phyloP scores from a whole-genome alignment of 179 eudicot genomes.

The Gypsophila paniculata region DNA sequence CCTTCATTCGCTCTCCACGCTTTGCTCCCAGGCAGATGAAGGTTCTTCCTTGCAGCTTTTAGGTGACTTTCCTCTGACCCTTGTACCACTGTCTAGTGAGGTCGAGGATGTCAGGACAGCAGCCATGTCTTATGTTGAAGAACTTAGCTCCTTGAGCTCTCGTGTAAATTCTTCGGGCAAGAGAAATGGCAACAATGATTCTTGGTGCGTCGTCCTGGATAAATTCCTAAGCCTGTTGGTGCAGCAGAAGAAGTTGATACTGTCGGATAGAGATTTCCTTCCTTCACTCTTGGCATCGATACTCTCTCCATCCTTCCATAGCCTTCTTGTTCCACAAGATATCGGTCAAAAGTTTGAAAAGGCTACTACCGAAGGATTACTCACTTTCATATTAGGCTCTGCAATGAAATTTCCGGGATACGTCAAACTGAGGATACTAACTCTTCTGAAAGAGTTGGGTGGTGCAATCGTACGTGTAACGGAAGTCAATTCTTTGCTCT shows the following conservation, averaged over 20 bases:
- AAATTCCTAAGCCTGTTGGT: conserved; percentile 56
- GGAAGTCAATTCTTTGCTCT: conserved; percentile 46
- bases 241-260: conserved; percentile 68
- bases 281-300: conserved; percentile 57
- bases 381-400: conserved; percentile 47
- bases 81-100: conserved; percentile 68
- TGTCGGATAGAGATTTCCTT: conserved; percentile 64
- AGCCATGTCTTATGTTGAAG: conserved; percentile 80
- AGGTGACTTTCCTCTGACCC: conserved; percentile 61
- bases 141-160: conserved; percentile 48
- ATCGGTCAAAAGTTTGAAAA: conserved; percentile 54
- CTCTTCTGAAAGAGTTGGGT: conserved; percentile 71
- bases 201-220: conserved; percentile 51
- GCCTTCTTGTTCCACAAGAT: conserved; percentile 55
- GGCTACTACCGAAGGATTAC: conserved; percentile 44
- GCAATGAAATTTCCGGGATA: conserved; percentile 59
- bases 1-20: conserved; percentile 49
- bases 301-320: conserved; percentile 48
- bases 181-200: conserved; percentile 51
- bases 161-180: conserved; percentile 37
- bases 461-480: conserved; percentile 43
- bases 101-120: conserved; percentile 59
- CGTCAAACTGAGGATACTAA: conserved; percentile 60
- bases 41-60: conserved; percentile 46
- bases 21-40: conserved; percentile 59